phyloP scores from a whole-genome alignment of 192 early-diverging fungal genomes.

The Oehlia diaphana region DNA sequence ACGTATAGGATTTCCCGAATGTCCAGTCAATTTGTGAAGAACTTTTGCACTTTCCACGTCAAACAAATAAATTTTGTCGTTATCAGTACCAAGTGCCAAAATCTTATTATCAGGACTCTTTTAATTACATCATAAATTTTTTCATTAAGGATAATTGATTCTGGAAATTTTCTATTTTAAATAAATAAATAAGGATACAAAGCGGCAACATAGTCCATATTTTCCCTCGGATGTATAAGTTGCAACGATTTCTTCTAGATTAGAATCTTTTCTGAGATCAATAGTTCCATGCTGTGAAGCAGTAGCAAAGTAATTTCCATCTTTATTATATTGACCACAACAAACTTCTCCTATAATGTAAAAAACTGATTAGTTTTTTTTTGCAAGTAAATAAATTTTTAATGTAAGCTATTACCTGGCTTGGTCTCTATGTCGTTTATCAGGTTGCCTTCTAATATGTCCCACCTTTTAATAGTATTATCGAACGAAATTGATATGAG shows the following conservation, averaged over 20 bases:
- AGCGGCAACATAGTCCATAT: slow-evolving; percentile 71
- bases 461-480: slow-evolving; percentile 69
- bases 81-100: slow-evolving; percentile 69
- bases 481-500: slow-evolving; percentile 69
- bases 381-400: background rate
- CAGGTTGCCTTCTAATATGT: slow-evolving; percentile 47
- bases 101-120: slow-evolving; percentile 71
- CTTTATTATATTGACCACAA: slow-evolving; percentile 65
- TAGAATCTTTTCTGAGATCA: slow-evolving; percentile 64
- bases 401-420: slow-evolving; percentile 38
- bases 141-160: background rate
- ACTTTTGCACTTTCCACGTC: slow-evolving; percentile 41
- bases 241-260: slow-evolving; percentile 27
- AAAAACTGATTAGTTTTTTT: background rate
- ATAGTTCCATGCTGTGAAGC: slow-evolving; percentile 70
- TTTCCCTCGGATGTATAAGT: slow-evolving; percentile 7
- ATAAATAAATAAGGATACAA: slow-evolving; percentile 43
- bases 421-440: slow-evolving; percentile 56
- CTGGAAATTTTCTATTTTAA: background rate
- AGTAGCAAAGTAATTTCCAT: slow-evolving; percentile 63
- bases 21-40: slow-evolving; percentile 38
- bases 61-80: slow-evolving; percentile 43
- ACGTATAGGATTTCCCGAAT: slow-evolving; percentile 18
- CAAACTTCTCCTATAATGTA: slow-evolving; percentile 60
- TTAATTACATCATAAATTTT: background rate